These are phyloP conservation scores for Hyaloperonospora arabidopsidis DNA, from an alignment of 352 stramenopile species.

Conservation along the genomic window DNA sequence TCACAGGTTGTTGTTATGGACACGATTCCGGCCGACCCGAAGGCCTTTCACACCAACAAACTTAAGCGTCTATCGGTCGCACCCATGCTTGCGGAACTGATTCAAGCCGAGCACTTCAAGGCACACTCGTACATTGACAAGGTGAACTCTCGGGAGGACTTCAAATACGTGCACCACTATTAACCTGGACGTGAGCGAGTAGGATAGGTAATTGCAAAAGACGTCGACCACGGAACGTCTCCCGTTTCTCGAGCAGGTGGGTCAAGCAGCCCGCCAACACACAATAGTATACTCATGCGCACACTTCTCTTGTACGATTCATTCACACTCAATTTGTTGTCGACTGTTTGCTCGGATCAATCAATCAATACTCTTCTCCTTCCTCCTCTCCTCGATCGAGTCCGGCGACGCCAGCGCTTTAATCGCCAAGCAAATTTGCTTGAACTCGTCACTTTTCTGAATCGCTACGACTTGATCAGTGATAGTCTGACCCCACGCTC, in stretches of 20 bases:
- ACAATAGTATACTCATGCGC: slow-evolving; percentile 25
- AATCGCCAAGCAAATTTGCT: slow-evolving; percentile 40
- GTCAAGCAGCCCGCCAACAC: slow-evolving; percentile 14
- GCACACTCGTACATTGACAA: slow-evolving; percentile 86
- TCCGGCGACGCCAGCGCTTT: slow-evolving; percentile 17
- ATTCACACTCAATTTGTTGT: slow-evolving; percentile 20
- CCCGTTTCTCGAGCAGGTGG: background rate
- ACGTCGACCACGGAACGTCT: slow-evolving; percentile 7
- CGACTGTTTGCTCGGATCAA: slow-evolving; percentile 18
- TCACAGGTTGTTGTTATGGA: slow-evolving; percentile 87
- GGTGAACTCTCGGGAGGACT: slow-evolving; percentile 77
- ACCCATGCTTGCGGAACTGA: slow-evolving; percentile 84
- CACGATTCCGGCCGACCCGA: slow-evolving; percentile 67
- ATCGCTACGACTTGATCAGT: slow-evolving; percentile 38
- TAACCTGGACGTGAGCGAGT: slow-evolving; percentile 27
- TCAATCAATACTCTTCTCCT: slow-evolving; percentile 9
- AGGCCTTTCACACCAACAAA: slow-evolving; percentile 67
- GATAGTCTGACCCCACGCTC: slow-evolving; percentile 41
- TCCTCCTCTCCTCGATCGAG: slow-evolving; percentile 21
- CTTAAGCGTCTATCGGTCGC: slow-evolving; percentile 85
- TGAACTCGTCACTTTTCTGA: slow-evolving; percentile 48
- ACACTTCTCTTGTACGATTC: slow-evolving; percentile 27
- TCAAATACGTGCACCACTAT: slow-evolving; percentile 80
- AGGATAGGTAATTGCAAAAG: slow-evolving; percentile 2
- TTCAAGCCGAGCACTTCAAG: slow-evolving; percentile 88